Conservation (phyloP, 805 yeast species). For the Torulaspora gathmanii region DNA sequence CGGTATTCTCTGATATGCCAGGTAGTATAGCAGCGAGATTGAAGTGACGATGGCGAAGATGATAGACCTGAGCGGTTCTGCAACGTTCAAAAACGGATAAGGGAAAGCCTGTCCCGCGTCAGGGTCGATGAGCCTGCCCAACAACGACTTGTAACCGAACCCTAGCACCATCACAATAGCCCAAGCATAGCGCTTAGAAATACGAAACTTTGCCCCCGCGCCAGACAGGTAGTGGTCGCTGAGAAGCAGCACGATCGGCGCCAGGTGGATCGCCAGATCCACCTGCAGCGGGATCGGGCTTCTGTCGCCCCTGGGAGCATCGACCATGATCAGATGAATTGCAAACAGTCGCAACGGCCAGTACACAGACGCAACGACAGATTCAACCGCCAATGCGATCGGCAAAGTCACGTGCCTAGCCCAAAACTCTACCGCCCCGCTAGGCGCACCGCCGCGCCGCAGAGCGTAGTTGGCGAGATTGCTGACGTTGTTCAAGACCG, state of each 20-base stretch:
- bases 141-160: conserved; percentile 48
- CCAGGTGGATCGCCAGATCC: conserved; percentile 56
- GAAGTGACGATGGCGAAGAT: conserved; percentile 47
- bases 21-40: conserved; percentile 35
- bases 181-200: conserved; percentile 40
- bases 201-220: conserved; percentile 42
- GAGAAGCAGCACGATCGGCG: conserved; percentile 51
- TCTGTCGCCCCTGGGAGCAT: conserved; percentile 19
- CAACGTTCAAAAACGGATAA: conserved; percentile 61
- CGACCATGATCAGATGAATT: conserved; percentile 44
- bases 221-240: conserved; percentile 47
- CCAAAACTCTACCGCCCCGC: conserved; percentile 21
- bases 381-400: conserved; percentile 52
- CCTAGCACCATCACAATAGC: conserved; percentile 40
- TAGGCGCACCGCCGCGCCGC: neutral
- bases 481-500: conserved; percentile 41
- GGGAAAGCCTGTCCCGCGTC: conserved; percentile 52
- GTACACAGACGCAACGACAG: conserved; percentile 57
- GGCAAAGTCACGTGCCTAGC: conserved; percentile 40
- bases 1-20: conserved; percentile 32
- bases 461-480: conserved; percentile 39
- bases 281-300: conserved; percentile 43
- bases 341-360: conserved; percentile 63
- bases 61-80: conserved; percentile 40
- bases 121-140: conserved; percentile 46